Evolutionary conservation across 2,329 filamentous ascomycete species (phyloP).

Genomic region (Metarhizium robertsii): DNA sequence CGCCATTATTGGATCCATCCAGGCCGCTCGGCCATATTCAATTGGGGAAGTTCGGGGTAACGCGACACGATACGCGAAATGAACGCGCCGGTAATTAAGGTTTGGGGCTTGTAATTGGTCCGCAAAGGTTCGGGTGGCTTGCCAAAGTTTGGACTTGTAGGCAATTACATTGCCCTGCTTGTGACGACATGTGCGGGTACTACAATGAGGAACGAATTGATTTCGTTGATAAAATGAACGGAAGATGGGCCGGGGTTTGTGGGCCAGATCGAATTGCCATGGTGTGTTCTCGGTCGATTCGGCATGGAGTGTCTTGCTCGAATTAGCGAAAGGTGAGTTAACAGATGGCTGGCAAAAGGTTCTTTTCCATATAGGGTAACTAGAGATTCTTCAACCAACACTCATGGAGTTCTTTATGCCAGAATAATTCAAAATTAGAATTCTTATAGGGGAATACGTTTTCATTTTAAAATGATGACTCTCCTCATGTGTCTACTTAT

Average conservation of each 20-base stretch:
- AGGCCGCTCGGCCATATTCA: not conserved
- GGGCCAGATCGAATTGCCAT: not conserved
- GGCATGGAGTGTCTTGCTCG: not conserved
- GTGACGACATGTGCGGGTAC: not conserved
- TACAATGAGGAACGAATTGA: not conserved
- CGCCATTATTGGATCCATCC: not conserved
- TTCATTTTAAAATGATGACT: no score
- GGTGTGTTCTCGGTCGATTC: not conserved
- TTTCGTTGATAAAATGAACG: not conserved
- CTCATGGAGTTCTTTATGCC: no score
- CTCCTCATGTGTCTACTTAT: no score
- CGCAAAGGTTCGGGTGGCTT: not conserved
- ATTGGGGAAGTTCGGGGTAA: not conserved
- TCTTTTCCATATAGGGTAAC: no score
- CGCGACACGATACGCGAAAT: slow-evolving; percentile 1
- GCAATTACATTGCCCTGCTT: not conserved
- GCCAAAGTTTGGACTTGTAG: not conserved
- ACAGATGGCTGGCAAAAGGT: no score
- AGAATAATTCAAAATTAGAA: no score
- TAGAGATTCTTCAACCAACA: no score
- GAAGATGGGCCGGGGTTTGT: not conserved
- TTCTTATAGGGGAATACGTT: no score
- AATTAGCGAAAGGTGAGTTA: not conserved
- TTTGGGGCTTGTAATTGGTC: not conserved
- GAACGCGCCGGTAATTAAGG: slow-evolving; percentile 1